Conservation (phyloP, 2,329 filamentous ascomycete genomes). For the Pestalotiopsis sp. region DNA sequence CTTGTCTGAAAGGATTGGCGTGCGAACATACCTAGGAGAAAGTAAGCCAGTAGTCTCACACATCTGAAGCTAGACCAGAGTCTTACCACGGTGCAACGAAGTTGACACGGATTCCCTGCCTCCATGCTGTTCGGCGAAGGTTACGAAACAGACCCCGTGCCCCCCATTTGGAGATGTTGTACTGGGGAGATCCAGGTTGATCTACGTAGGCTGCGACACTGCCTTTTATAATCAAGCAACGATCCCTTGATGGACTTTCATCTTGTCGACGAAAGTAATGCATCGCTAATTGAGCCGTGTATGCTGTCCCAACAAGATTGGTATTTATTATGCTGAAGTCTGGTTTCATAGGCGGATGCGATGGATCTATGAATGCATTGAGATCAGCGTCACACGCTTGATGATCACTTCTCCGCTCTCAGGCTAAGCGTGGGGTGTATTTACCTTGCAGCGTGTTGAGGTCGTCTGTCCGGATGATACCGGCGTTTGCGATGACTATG, state of each 20-base stretch:
- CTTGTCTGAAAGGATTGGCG: slow-evolving; percentile 2
- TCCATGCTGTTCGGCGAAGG: not conserved
- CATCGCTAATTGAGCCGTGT: slow-evolving; percentile 2
- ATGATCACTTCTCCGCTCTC: not conserved
- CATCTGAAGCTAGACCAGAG: not conserved
- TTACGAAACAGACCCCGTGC: not conserved
- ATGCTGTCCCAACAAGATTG: not conserved
- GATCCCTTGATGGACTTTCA: not conserved
- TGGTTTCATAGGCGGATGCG: not conserved
- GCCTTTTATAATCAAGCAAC: slow-evolving; percentile 7
- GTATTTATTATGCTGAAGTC: slow-evolving; percentile 1
- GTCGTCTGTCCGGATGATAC: not conserved
- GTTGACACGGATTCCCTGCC: slow-evolving; percentile 1
- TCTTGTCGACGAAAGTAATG: not conserved
- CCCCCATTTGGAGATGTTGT: slow-evolving; percentile 6
- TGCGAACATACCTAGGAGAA: slow-evolving; percentile 1
- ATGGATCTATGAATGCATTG: not conserved
- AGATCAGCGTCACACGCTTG: not conserved
- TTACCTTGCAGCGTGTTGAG: slow-evolving; percentile 1
- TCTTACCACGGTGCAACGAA: slow-evolving; percentile 5
- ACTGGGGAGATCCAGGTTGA: not conserved
- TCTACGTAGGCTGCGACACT: slow-evolving; percentile 1
- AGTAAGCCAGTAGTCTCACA: no score
- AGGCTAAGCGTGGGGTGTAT: not conserved
- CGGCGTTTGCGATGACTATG: slow-evolving; percentile 5